Percentiles rank a stretch among this genome's conserved stretches.
These are phyloP conservation scores for Saccharum spontaneum DNA, from an alignment of 176 grass and related monocot genomes.

Conservation along the genomic window DNA sequence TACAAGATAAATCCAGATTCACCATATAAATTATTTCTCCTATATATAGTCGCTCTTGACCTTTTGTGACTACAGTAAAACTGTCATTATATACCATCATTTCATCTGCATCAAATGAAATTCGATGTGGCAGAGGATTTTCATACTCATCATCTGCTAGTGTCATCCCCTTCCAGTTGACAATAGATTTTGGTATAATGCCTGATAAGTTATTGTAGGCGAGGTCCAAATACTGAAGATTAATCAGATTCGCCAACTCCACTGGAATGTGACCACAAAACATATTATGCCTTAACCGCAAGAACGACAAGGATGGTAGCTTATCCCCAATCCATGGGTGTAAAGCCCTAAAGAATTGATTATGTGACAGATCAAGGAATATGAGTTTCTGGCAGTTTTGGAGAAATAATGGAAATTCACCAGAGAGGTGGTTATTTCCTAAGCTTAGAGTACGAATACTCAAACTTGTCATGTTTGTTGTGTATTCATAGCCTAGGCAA, in stretches of 20 bases:
- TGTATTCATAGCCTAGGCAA: neutral
- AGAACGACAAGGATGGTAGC: neutral
- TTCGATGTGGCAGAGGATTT: too few relatives aligned
- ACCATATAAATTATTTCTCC: neutral
- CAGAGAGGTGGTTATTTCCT: slow-evolving; percentile 21
- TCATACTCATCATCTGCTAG: neutral
- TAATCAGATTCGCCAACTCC: neutral
- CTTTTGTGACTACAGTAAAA: neutral
- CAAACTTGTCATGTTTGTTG: neutral
- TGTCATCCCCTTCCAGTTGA: neutral
- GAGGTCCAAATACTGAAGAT: slow-evolving; percentile 36
- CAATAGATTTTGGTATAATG: slow-evolving; percentile 25
- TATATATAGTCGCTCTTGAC: neutral
- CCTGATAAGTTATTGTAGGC: slow-evolving; percentile 50
- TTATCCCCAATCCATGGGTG: slow-evolving; percentile 13
- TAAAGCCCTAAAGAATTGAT: neutral
- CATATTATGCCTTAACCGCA: slow-evolving; percentile 31
- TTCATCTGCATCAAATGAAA: too few relatives aligned
- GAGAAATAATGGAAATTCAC: slow-evolving; percentile 25
- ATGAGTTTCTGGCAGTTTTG: neutral
- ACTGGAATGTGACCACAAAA: slow-evolving; percentile 41
- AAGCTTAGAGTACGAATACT: neutral
- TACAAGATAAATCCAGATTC: slow-evolving; percentile 25
- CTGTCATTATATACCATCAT: too few relatives aligned
- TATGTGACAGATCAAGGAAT: neutral